A percentile compares a stretch with the other conserved stretches of the same genome.
These are phyloP conservation scores for Tilletia setariae DNA, from an alignment of 1,284 basidiomycete genomes.

Conservation along the genomic window DNA sequence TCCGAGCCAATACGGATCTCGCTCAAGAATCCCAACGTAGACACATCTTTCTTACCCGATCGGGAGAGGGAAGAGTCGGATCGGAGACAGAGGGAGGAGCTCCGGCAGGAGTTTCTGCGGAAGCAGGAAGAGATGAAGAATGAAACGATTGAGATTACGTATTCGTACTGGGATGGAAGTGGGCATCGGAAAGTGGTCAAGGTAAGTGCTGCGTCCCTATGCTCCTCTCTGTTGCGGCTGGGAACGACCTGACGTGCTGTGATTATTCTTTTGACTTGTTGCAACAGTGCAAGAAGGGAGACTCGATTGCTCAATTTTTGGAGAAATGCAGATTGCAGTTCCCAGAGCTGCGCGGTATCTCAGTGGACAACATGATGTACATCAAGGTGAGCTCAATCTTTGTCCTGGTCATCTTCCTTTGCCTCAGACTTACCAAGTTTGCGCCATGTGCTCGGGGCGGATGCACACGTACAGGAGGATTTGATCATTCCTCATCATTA, in stretches of 20 bases:
- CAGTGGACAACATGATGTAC: constrained; percentile 96
- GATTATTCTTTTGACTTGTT: constrained; percentile 21
- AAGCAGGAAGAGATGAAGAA: constrained; percentile 83
- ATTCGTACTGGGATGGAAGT: constrained; percentile 97
- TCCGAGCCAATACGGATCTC: constrained; percentile 63
- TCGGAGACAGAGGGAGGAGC: constrained; percentile 76
- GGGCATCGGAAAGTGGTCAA: constrained; percentile 89
- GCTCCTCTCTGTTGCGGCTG: neutral
- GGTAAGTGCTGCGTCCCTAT: constrained; percentile 61
- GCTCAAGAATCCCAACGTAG: constrained; percentile 89
- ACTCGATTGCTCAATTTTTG: constrained; percentile 80
- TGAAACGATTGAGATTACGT: constrained; percentile 85
- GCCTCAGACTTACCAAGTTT: constrained; percentile 22
- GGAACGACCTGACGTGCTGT: no score
- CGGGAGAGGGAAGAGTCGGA: constrained; percentile 90
- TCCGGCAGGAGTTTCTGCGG: constrained; percentile 83
- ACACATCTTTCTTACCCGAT: constrained; percentile 97
- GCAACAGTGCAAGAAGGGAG: constrained; percentile 94
- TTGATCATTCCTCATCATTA: constrained; percentile 68
- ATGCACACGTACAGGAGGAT: constrained; percentile 30
- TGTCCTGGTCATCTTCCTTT: neutral
- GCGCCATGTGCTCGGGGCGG: no score
- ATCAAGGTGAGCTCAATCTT: constrained; percentile 71
- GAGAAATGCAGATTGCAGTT: constrained; percentile 90
- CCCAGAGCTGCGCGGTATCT: constrained; percentile 81